Evolutionary conservation across 805 yeast genomes (phyloP), one percentile per base, ranked within the genome.

Genomic region (Saturnispora mendoncae): DNA sequence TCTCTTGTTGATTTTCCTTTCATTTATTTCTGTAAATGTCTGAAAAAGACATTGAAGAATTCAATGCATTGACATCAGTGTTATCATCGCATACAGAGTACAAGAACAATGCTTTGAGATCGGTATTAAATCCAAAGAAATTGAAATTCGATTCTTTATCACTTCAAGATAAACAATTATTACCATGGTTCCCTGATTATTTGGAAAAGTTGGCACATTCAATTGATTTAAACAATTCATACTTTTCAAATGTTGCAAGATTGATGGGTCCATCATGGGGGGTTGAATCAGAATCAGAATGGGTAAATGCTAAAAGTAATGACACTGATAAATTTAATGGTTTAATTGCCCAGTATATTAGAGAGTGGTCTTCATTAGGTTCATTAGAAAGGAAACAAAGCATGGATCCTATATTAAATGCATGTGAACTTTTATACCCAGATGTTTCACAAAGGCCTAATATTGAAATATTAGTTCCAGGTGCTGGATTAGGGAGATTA

Each of bases 331-430:
- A 79, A 56, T 80, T 78, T 4, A 56, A 72, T 35, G 65, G 78
- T 1, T 64, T 77, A 0, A 54, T 83, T 50, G 61, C 74, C 32
- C 84, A 79, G 51, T 51, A 72, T n/a, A 61, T 66, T 5, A 57
- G 84, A 44, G 85, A 79, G 53, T 79, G 85, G 84, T 64, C 76
- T 23, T 52, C 52, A 4, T 76, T 73, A n/a, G 79, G 81, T 0
- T 45, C 30, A 4, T 29, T 34, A 0, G 84, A 79, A 48, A 52
- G 84, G 28, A 51, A 51, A 0, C 42, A 43, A 3, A 58, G 69
- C 2, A 70, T 65, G 51, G 64, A 61, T 0, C 53, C 58, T 19
- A 61, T 77, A 4, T 46, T 73, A 5, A 40, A 52, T 40, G 64
- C 53, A 26, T 48, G 69, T 37, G 66, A 58, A 41, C 36, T 10